Evolutionary conservation across 176 grass and related monocot species (phyloP).

Genomic region (Oryza longistaminata): DNA sequence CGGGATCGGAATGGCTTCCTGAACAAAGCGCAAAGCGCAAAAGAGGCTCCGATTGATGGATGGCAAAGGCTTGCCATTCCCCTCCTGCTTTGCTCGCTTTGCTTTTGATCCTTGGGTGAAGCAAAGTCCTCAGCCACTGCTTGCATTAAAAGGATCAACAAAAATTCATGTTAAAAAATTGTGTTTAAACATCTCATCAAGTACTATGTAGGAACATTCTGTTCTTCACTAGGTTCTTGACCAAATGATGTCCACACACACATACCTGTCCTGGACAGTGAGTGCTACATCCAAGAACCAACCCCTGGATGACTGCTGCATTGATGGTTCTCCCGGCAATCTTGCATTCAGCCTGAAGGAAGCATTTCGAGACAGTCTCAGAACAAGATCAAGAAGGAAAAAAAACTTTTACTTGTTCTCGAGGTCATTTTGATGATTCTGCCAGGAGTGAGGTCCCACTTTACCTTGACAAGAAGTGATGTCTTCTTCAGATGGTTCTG

Average conservation of each 20-base stretch:
- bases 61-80: slow-evolving; percentile 67
- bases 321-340: slow-evolving; percentile 70
- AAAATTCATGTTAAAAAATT: neutral
- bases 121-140: slow-evolving; percentile 81
- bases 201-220: slow-evolving; percentile 3
- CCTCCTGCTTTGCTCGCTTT: slow-evolving; percentile 55
- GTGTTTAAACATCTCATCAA: slow-evolving; percentile 27
- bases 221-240: slow-evolving; percentile 19
- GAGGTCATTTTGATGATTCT: slow-evolving; percentile 5
- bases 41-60: slow-evolving; percentile 77
- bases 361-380: slow-evolving; percentile 24
- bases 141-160: slow-evolving; percentile 25
- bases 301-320: slow-evolving; percentile 77
- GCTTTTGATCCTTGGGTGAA: slow-evolving; percentile 77
- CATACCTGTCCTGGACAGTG: slow-evolving; percentile 74
- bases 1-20: slow-evolving; percentile 92
- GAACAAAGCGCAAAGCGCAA: slow-evolving; percentile 90
- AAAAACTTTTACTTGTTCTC: neutral
- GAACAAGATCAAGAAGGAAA: neutral
- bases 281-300: slow-evolving; percentile 78
- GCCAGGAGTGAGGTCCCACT: slow-evolving; percentile 11
- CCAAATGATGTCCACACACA: slow-evolving; percentile 41
- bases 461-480: slow-evolving; percentile 93
- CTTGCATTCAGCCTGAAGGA: slow-evolving; percentile 65
- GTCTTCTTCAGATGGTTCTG: slow-evolving; percentile 79